These are phyloP conservation scores for Epichloe amarillans DNA, from an alignment of 2,329 filamentous ascomycete genomes.

Conservation along the genomic window DNA sequence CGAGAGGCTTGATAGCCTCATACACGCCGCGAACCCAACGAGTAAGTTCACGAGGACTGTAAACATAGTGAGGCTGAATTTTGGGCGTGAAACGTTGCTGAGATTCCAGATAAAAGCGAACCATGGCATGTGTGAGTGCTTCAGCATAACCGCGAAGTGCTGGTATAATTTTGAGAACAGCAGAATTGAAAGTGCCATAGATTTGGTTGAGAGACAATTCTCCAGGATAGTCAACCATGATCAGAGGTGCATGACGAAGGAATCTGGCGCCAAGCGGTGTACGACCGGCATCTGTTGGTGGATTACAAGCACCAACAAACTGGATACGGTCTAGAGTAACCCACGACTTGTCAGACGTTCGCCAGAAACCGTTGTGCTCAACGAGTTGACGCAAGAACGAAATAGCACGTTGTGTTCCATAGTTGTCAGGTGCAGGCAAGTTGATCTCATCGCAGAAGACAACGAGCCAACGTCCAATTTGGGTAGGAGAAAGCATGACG, in stretches of 20 bases:
- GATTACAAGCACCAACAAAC: slow-evolving; percentile 97
- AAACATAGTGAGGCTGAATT: slow-evolving; percentile 97
- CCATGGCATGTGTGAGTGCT: slow-evolving; percentile 91
- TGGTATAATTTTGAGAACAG: slow-evolving; percentile 92
- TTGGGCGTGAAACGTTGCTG: slow-evolving; percentile 89
- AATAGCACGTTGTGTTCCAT: slow-evolving; percentile 93
- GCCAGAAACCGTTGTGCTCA: slow-evolving; percentile 98
- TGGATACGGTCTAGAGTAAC: slow-evolving; percentile 95
- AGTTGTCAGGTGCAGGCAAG: slow-evolving; percentile 91
- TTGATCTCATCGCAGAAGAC: slow-evolving; percentile 99
- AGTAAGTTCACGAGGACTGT: slow-evolving; percentile 95
- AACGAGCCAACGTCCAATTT: slow-evolving; percentile 95
- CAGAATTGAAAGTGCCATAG: slow-evolving; percentile 95
- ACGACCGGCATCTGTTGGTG: slow-evolving; percentile 91
- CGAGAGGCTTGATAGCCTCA: slow-evolving; percentile 86
- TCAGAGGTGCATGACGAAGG: slow-evolving; percentile 88
- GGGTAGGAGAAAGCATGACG: slow-evolving; percentile 86
- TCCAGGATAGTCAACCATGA: slow-evolving; percentile 99
- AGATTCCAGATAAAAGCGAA: slow-evolving; percentile 88
- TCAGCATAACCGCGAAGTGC: slow-evolving; percentile 91
- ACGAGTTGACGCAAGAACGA: slow-evolving; percentile 95
- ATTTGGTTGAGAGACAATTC: slow-evolving; percentile 92
- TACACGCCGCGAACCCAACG: slow-evolving; percentile 97
- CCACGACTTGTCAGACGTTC: slow-evolving; percentile 94
- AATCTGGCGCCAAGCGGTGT: slow-evolving; percentile 89